These are phyloP conservation scores for Gyromitra esculenta DNA, from an alignment of 2,329 filamentous ascomycete species.

Conservation along the genomic window DNA sequence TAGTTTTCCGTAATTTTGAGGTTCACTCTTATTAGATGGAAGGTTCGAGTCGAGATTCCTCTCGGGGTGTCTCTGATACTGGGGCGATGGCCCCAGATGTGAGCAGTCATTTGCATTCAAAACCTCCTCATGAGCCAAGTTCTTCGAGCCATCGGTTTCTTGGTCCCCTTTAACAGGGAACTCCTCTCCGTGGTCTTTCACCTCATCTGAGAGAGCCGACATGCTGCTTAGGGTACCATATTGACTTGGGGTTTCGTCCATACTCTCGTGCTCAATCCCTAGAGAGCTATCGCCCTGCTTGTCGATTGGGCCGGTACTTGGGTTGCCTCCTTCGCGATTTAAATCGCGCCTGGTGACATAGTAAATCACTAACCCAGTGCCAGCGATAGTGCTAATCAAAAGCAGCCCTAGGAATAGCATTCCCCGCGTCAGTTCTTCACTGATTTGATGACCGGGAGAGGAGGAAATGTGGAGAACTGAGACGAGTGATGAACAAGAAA, in stretches of 20 bases:
- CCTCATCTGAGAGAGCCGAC: not conserved
- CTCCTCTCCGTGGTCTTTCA: not conserved
- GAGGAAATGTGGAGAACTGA: conserved; percentile 1
- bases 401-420: conserved; percentile 22
- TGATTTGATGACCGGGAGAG: not conserved
- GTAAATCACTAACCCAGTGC: conserved; percentile 24
- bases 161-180: not conserved
- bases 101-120: not conserved
- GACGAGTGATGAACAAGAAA: not conserved
- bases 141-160: not conserved
- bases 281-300: not conserved
- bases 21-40: not conserved
- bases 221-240: not conserved
- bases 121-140: not conserved
- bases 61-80: not conserved
- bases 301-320: not conserved
- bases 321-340: not conserved
- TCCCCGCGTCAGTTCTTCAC: not conserved
- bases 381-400: conserved; percentile 25
- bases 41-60: not conserved
- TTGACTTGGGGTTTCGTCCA: too few species aligned
- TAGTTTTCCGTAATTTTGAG: not conserved
- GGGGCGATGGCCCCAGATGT: not conserved
- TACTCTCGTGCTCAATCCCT: not conserved
- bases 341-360: conserved; percentile 13